Evolutionary conservation across 345 rosid species (phyloP).

Genomic region (Hirschfeldia incana): DNA sequence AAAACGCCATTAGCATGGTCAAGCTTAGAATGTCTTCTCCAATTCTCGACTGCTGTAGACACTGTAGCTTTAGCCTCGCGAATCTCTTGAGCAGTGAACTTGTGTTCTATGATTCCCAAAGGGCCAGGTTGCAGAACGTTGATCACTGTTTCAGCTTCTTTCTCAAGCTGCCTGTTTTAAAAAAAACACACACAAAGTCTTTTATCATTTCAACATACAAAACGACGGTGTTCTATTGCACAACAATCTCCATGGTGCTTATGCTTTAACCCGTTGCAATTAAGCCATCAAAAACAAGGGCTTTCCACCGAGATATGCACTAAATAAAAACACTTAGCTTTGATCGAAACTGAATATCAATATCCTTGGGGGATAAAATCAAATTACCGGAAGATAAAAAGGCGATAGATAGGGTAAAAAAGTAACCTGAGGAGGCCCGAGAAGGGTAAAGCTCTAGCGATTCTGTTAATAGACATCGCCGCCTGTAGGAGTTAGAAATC

Average conservation of each 20-base stretch:
- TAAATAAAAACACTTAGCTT: not conserved
- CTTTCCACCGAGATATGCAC: not conserved
- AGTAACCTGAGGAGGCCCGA: slow-evolving; percentile 57
- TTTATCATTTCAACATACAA: not conserved
- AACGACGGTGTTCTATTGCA: not conserved
- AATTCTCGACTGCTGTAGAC: slow-evolving; percentile 60
- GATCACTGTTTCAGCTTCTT: slow-evolving; percentile 81
- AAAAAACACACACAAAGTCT: not conserved
- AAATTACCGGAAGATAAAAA: too few species aligned
- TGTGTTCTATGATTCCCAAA: slow-evolving; percentile 79
- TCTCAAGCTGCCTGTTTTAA: slow-evolving; percentile 63
- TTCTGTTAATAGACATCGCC: slow-evolving; percentile 43
- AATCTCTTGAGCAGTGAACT: slow-evolving; percentile 73
- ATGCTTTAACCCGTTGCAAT: not conserved
- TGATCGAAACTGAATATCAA: not conserved
- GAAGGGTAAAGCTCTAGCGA: slow-evolving; percentile 55
- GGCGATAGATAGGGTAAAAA: too few species aligned
- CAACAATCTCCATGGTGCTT: too few species aligned
- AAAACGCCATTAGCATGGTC: slow-evolving; percentile 54
- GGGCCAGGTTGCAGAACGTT: slow-evolving; percentile 90
- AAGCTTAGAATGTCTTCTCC: slow-evolving; percentile 55
- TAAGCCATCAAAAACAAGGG: not conserved
- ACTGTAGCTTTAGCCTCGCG: slow-evolving; percentile 62
- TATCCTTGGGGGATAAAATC: not conserved
- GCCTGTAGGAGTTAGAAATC: not conserved